phyloP scores from a whole-genome alignment of 768 basidiomycete species.

The Megacollybia marginata region DNA sequence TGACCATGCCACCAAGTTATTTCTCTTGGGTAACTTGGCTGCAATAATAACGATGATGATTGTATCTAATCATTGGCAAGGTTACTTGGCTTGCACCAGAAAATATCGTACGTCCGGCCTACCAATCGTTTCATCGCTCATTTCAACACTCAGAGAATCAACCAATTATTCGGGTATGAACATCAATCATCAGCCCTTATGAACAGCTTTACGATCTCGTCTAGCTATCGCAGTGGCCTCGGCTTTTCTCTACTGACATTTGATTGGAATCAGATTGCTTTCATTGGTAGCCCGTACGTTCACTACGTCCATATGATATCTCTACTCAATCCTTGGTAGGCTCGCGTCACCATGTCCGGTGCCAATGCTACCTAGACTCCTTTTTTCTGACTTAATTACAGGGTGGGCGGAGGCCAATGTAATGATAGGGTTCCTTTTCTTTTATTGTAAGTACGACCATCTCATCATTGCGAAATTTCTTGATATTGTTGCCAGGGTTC shows the following conservation, averaged over 20 bases:
- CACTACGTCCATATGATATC: conserved; percentile 1
- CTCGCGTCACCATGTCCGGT: conserved; percentile 33
- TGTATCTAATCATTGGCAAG: conserved; percentile 17
- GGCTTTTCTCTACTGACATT: conserved; percentile 49
- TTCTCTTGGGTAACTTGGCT: background rate
- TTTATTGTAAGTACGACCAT: conserved; percentile 44
- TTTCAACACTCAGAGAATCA: conserved; percentile 34
- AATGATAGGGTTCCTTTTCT: conserved; percentile 39
- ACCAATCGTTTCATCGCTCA: background rate
- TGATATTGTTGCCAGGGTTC: conserved; percentile 19
- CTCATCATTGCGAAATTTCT: background rate
- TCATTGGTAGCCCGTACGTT: conserved; percentile 55
- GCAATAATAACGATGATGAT: too few species aligned
- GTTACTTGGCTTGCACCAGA: conserved; percentile 60
- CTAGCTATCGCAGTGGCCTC: conserved; percentile 39
- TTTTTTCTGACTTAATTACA: background rate
- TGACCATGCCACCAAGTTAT: background rate
- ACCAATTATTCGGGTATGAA: conserved; percentile 47
- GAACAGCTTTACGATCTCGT: background rate
- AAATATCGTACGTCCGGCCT: conserved; percentile 36
- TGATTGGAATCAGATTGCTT: conserved; percentile 66
- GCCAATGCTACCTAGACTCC: background rate
- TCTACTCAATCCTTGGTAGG: conserved; percentile 14
- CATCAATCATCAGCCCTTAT: background rate
- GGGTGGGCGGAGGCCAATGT: conserved; percentile 41